Base-by-base conservation (phyloP, 192 early-diverging fungal genomes). In the Entomortierella beljakovae region DNA sequence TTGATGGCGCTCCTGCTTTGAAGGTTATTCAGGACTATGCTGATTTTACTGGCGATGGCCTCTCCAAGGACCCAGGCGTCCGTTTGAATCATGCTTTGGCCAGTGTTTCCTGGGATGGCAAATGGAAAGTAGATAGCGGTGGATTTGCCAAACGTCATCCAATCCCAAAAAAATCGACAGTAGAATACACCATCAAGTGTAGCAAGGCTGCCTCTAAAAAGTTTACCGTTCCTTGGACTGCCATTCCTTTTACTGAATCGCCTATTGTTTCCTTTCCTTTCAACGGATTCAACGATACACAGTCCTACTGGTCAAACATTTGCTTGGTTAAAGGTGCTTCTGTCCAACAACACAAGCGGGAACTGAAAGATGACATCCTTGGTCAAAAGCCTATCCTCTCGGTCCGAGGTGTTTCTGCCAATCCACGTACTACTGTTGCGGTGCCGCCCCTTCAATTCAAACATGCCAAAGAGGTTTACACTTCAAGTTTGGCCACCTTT, bases 21-120 rank as follows among this genome's bases (percentile, higher is more conserved):
- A 40, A 76, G 35, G 68, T 56, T 32, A 53, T 82, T 48, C 72
- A 70, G 22, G 63, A 76, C 6, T 76, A 61, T 49, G 64, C 80
- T 10, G 71, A 75, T n/a, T n/a, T n/a, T 35, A 67, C 68, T 29
- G 75, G 57, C 23, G 37, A 68, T 0, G 67, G 63, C n/a, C 62
- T 75, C 34, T 82, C 80, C 32, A 82, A 82, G 64, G 80, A 82
- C 43, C 72, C 68, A 25, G 80, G 80, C 66, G 80, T 82, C 42
- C 71, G 80, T 54, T 68, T 82, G 6, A 82, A 82, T 55, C 58
- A 71, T 54, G 80, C 80, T 56, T 58, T 82, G 4, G 72, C 71
- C 43, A 57, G 57, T 32, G 61, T 64, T 9, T 63, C 65, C 38
- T 79, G 74, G 74, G 68, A 68, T 56, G 43, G 64, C 6, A 68